Percentiles rank a stretch among this genome's conserved stretches.
Evolutionary conservation across 2,329 filamentous ascomycete species (phyloP).

Genomic region (Ilyonectria robusta): DNA sequence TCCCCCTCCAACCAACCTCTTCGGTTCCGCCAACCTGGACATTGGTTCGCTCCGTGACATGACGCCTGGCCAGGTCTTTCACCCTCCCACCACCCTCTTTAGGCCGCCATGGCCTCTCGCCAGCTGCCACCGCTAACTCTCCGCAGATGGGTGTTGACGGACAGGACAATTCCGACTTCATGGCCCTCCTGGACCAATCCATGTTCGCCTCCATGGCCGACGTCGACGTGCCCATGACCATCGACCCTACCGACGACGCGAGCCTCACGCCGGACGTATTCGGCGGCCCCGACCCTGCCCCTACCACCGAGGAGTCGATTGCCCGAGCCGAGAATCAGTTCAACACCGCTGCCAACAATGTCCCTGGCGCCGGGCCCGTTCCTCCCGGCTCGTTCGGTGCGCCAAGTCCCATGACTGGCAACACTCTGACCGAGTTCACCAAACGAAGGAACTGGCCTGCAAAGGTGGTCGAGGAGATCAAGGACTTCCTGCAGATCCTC

Average conservation of each 20-base stretch:
- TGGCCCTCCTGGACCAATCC: slow-evolving; percentile 60
- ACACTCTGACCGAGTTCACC: slow-evolving; percentile 70
- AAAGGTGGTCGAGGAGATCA: slow-evolving; percentile 89
- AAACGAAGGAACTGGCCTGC: slow-evolving; percentile 85
- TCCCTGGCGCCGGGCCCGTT: slow-evolving; percentile 59
- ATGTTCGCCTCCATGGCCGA: slow-evolving; percentile 56
- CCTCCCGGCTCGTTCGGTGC: slow-evolving; percentile 57
- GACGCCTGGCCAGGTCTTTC: slow-evolving; percentile 44
- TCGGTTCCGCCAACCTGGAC: slow-evolving; percentile 53
- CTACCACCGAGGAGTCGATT: slow-evolving; percentile 50
- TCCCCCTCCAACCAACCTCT: slow-evolving; percentile 52
- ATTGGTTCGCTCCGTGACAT: slow-evolving; percentile 48
- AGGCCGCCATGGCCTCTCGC: slow-evolving; percentile 30
- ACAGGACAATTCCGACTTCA: slow-evolving; percentile 56
- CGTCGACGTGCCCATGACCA: slow-evolving; percentile 60
- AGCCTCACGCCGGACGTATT: slow-evolving; percentile 39
- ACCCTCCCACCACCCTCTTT: slow-evolving; percentile 21
- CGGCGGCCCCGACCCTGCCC: slow-evolving; percentile 37
- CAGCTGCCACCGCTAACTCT: slow-evolving; percentile 36
- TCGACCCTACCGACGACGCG: slow-evolving; percentile 56
- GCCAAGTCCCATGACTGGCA: slow-evolving; percentile 53
- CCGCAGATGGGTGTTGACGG: slow-evolving; percentile 46
- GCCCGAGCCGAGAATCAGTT: slow-evolving; percentile 53
- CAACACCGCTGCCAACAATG: slow-evolving; percentile 53
- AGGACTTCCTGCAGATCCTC: slow-evolving; percentile 89